Percentiles rank a stretch among this genome's conserved stretches.
phyloP scores from a whole-genome alignment of 371 early-diverging fungal genomes.

The Batrachochytrium dendrobatidis region DNA sequence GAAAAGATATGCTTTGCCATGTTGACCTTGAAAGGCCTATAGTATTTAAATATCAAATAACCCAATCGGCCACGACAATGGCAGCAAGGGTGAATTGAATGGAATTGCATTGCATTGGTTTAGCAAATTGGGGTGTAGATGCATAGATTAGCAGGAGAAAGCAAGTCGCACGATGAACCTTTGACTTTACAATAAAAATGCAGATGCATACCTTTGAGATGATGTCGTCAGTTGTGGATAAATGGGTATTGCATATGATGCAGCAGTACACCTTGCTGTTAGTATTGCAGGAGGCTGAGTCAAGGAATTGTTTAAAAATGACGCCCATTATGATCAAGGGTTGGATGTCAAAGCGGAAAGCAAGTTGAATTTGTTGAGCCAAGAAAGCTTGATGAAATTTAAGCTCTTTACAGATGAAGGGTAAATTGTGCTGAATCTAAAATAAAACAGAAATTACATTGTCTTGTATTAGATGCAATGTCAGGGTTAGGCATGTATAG shows the following conservation, averaged over 20 bases:
- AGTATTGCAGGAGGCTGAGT: slow-evolving; percentile 8
- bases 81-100: neutral
- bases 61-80: neutral
- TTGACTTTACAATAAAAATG: neutral
- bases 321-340: too few species aligned
- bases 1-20: slow-evolving; percentile 70
- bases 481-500: too few species aligned
- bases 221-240: slow-evolving; percentile 53
- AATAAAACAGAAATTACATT: too few species aligned
- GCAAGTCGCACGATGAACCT: neutral
- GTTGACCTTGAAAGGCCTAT: slow-evolving; percentile 61
- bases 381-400: too few species aligned
- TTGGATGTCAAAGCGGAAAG: too few species aligned
- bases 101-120: neutral
- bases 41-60: neutral
- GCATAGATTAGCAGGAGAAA: neutral
- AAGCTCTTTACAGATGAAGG: too few species aligned
- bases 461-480: too few species aligned
- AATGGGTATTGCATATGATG: slow-evolving; percentile 63
- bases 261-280: slow-evolving; percentile 52
- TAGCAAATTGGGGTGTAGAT: neutral
- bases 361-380: too few species aligned
- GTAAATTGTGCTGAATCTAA: too few species aligned
- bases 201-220: slow-evolving; percentile 50
- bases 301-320: slow-evolving; percentile 24